Evolutionary conservation across 1,284 basidiomycete species (phyloP).

Genomic region (Boletus semigastroideus): DNA sequence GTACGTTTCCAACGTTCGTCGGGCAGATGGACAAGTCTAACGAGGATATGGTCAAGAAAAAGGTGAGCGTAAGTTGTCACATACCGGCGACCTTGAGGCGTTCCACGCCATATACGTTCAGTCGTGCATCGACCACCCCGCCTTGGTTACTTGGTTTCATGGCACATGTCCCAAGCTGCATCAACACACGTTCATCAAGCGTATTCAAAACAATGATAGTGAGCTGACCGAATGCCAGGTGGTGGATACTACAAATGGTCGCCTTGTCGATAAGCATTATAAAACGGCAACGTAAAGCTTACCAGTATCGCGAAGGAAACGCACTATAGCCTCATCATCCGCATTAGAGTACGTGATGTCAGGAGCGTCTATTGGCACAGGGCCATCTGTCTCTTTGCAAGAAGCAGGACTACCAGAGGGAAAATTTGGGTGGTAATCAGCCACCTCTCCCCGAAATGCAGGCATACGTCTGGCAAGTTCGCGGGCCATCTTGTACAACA

Average conservation of each 20-base stretch:
- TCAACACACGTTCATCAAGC: neutral
- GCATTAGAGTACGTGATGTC: slow-evolving; percentile 53
- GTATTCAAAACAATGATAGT: fast-evolving
- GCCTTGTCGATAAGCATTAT: neutral
- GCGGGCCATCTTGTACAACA: slow-evolving; percentile 20
- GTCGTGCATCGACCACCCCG: slow-evolving; percentile 31
- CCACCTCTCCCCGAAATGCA: slow-evolving; percentile 53
- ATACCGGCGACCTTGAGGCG: slow-evolving; percentile 32
- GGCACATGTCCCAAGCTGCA: slow-evolving; percentile 32
- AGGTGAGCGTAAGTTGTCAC: neutral
- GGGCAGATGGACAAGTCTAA: slow-evolving; percentile 35
- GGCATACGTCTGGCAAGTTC: slow-evolving; percentile 49
- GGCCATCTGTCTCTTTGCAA: slow-evolving; percentile 30
- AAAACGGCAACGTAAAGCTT: neutral
- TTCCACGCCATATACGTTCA: slow-evolving; percentile 33
- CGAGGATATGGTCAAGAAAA: neutral
- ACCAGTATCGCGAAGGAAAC: slow-evolving; percentile 38
- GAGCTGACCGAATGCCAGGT: slow-evolving; percentile 56
- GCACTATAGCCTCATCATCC: slow-evolving; percentile 54
- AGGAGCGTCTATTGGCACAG: slow-evolving; percentile 43
- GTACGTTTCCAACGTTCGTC: slow-evolving; percentile 31
- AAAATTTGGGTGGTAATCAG: slow-evolving; percentile 49
- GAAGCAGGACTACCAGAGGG: slow-evolving; percentile 44
- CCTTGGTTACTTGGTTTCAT: slow-evolving; percentile 29
- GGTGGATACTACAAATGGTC: slow-evolving; percentile 37